These are phyloP conservation scores for Ilyonectria sp. DNA, from an alignment of 2,329 filamentous ascomycete genomes.

Conservation along the genomic window DNA sequence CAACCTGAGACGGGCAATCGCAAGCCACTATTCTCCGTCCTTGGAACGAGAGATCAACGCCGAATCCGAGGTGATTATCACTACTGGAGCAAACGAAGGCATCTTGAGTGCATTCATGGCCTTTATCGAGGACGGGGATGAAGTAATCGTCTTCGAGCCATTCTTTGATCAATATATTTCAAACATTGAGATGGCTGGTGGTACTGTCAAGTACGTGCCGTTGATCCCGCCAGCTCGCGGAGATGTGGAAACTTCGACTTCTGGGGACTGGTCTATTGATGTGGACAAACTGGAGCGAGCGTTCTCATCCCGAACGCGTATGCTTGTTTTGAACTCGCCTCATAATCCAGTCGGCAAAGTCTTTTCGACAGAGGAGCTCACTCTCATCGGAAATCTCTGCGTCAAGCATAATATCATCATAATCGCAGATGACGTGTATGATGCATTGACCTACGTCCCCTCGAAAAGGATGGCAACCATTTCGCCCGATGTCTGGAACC, in stretches of 20 bases:
- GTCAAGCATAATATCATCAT: conserved; percentile 94
- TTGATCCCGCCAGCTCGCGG: conserved; percentile 88
- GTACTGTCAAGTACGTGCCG: conserved; percentile 93
- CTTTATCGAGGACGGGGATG: conserved; percentile 91
- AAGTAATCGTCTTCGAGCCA: conserved; percentile 96
- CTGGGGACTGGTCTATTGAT: conserved; percentile 88
- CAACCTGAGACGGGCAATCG: conserved; percentile 89
- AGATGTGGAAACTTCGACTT: conserved; percentile 81
- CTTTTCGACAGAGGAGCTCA: conserved; percentile 84
- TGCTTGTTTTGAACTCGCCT: conserved; percentile 90
- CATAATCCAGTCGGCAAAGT: conserved; percentile 97
- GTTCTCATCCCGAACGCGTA: conserved; percentile 88
- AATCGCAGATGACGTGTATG: conserved; percentile 91
- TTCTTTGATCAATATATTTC: conserved; percentile 98
- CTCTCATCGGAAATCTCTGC: conserved; percentile 86
- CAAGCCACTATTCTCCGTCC: conserved; percentile 88
- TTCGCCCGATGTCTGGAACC: conserved; percentile 86
- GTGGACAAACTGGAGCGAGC: conserved; percentile 83
- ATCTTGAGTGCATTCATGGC: conserved; percentile 98
- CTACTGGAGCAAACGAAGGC: conserved; percentile 89
- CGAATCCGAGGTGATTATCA: conserved; percentile 93
- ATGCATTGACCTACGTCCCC: conserved; percentile 91
- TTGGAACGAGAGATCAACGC: conserved; percentile 87
- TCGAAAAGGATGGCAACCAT: conserved; percentile 92
- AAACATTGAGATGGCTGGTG: conserved; percentile 98